Conservation (phyloP, 2,329 filamentous ascomycete genomes). For the Penicillium sp. region DNA sequence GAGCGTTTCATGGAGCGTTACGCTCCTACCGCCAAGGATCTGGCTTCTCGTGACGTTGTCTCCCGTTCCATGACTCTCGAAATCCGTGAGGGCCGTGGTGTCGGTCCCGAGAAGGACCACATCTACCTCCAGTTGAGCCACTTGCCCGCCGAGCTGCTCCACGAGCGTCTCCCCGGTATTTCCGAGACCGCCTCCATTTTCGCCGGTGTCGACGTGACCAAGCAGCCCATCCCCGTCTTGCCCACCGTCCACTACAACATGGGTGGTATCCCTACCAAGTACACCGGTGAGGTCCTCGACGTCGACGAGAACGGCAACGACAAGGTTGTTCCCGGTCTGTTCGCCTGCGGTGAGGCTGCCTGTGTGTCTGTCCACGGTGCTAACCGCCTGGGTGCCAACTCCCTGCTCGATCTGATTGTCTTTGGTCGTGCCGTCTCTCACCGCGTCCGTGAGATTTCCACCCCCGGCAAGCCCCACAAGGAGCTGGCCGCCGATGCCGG, state of each 20-base stretch:
- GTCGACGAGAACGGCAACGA: conserved; percentile 83
- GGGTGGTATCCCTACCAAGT: conserved; percentile 97
- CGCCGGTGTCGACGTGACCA: conserved; percentile 91
- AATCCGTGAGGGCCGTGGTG: conserved; percentile 95
- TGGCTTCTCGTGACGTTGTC: conserved; percentile 93
- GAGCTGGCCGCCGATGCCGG: conserved; percentile 81
- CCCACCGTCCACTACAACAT: conserved; percentile 99
- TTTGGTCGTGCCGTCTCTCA: conserved; percentile 97
- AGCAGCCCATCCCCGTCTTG: conserved; percentile 93
- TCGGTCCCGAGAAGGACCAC: conserved; percentile 95
- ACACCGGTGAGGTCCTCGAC: conserved; percentile 93
- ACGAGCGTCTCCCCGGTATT: conserved; percentile 96
- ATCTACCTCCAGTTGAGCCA: conserved; percentile 98
- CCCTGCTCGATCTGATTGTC: conserved; percentile 92
- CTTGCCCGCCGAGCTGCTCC: conserved; percentile 84
- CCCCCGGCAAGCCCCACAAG: conserved; percentile 75
- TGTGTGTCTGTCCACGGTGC: conserved; percentile 98
- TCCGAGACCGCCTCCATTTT: conserved; percentile 98
- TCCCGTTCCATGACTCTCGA: conserved; percentile 98
- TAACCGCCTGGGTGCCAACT: conserved; percentile 97
- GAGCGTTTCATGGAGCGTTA: conserved; percentile 99
- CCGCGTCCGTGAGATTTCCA: conserved; percentile 93
- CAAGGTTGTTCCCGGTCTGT: conserved; percentile 90
- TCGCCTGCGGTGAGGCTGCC: conserved; percentile 93
- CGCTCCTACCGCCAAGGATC: conserved; percentile 94